Evolutionary conservation across 495 filamentous ascomycete genomes (phyloP), one percentile per base, ranked within the genome.

Genomic region (Penicillium parvum): DNA sequence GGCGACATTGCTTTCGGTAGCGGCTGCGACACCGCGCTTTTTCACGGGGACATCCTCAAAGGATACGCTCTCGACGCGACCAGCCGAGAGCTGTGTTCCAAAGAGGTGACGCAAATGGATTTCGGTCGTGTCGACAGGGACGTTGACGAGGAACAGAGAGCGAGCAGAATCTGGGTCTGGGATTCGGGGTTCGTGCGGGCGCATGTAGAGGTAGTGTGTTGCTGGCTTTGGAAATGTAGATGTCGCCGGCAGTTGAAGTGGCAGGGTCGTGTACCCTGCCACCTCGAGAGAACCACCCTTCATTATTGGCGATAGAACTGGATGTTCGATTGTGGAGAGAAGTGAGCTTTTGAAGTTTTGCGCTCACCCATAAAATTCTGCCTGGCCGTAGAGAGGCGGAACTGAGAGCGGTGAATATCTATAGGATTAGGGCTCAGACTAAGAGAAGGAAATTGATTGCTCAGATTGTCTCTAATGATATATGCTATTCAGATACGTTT

Each of bases 181-280:
- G 17, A 90, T 74, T 53, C 81, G 86, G 42, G 85, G 90, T 30
- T 81, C 75, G 59, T 96, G 88, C 21, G 78, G 79, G 41, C 84
- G 86, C 37, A 96, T 63, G 65, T 96, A 96, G 58, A 97, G 73
- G 68, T 88, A 86, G 68, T 98, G 92, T 34, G 73, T 79, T 45
- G 74, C 76, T n/a, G 73, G 49, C 12, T 70, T 56, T 5, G 79
- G 76, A 50, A 69, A 81, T 4, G 79, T 69, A 1, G 81, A 68
- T n/a, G 79, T 60, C 12, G 73, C 53, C 2, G 86, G 85, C 9
- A 90, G 73, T 11, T 77, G 69, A 14, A 91, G 32, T 6, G 66
- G 65, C 1, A 77, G 61, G 52, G 72, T 49, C 3, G 52, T 63
- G 47, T 75, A 77, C 45, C 72, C 73, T 52, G 62, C 58, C 49